phyloP scores from a whole-genome alignment of 257 asterid species.

The Capsicum pubescens region DNA sequence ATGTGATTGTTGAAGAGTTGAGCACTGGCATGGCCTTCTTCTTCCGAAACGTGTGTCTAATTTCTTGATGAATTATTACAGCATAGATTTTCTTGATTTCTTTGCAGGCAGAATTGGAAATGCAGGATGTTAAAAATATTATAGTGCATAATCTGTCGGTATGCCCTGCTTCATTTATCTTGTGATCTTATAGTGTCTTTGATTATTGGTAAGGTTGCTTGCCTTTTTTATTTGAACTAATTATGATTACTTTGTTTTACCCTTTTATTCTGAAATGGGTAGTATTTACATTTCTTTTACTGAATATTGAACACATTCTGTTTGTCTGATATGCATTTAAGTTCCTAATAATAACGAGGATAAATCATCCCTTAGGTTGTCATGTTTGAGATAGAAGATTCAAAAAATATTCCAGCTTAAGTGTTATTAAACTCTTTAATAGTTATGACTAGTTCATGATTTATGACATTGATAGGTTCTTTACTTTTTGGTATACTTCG shows the following conservation, averaged over 20 bases:
- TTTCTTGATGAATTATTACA: background rate
- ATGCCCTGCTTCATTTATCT: conserved; percentile 40
- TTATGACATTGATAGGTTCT: background rate
- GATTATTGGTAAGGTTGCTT: background rate
- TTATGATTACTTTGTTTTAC: conserved; percentile 13
- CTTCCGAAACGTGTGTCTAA: conserved; percentile 9
- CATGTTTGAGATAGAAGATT: conserved; percentile 17
- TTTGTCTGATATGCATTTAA: conserved; percentile 11
- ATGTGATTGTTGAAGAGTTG: background rate
- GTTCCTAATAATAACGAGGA: background rate
- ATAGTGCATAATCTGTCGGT: conserved; percentile 88
- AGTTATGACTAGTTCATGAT: conserved; percentile 9
- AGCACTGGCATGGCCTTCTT: background rate
- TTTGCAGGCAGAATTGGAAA: conserved; percentile 89
- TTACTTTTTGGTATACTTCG: too few species aligned
- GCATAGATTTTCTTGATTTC: background rate
- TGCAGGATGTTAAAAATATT: conserved; percentile 91
- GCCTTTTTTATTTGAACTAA: background rate
- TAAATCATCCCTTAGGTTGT: conserved; percentile 16
- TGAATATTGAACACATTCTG: conserved; percentile 12
- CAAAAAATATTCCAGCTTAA: background rate
- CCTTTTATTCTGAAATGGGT: conserved; percentile 14
- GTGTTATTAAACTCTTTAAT: background rate
- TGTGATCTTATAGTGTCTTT: conserved; percentile 6
- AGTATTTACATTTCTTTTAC: conserved; percentile 7